phyloP scores from a whole-genome alignment of 208 protist species.

The Leishmania mexicana region DNA sequence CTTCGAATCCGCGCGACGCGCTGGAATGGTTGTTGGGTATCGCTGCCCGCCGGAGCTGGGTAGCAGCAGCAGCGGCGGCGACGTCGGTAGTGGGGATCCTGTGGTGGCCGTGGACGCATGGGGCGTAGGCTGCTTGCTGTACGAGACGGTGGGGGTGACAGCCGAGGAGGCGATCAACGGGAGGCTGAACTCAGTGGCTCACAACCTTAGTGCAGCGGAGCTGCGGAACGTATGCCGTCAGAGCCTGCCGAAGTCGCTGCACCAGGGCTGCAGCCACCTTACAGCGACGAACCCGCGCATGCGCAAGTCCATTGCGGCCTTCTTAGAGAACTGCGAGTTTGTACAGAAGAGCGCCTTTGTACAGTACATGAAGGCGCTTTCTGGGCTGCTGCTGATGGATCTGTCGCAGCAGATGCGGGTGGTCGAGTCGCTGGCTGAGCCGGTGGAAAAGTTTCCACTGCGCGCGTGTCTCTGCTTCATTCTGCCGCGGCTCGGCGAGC shows the following conservation, averaged over 20 bases:
- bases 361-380: constrained; percentile 52
- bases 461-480: constrained; percentile 60
- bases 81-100: constrained; percentile 9
- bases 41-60: constrained; percentile 42
- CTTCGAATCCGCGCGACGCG: constrained; percentile 24
- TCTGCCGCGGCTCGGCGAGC: constrained; percentile 55
- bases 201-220: constrained; percentile 26
- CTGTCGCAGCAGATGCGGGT: constrained; percentile 54
- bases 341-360: constrained; percentile 68
- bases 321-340: constrained; percentile 62
- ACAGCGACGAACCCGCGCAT: constrained; percentile 48
- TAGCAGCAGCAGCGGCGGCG: constrained; percentile 2
- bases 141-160: constrained; percentile 55
- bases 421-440: constrained; percentile 49
- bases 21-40: constrained; percentile 37
- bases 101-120: constrained; percentile 67
- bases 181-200: constrained; percentile 13
- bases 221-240: constrained; percentile 30
- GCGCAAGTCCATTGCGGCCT: constrained; percentile 43
- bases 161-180: constrained; percentile 29
- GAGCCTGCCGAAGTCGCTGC: constrained; percentile 57
- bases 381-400: constrained; percentile 76
- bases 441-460: constrained; percentile 57
- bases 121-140: constrained; percentile 80
- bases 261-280: constrained; percentile 53